phyloP scores from a whole-genome alignment of 768 basidiomycete genomes.

The Suillus spraguei region DNA sequence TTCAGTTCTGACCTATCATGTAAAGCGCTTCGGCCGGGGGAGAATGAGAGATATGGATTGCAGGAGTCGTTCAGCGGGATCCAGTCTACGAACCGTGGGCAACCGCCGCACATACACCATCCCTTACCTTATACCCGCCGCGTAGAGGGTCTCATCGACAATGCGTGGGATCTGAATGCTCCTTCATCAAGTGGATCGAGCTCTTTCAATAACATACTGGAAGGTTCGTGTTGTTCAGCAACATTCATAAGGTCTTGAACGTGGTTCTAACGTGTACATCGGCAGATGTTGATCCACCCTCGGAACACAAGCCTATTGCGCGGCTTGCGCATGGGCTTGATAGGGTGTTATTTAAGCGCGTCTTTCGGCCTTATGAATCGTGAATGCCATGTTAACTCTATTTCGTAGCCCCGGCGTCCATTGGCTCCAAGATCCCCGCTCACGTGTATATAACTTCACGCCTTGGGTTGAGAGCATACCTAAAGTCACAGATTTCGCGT shows the following conservation, averaged over 20 bases:
- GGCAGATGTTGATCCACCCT: constrained; percentile 47
- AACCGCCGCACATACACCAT: constrained; percentile 24
- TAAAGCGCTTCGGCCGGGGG: neutral
- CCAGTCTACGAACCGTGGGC: neutral
- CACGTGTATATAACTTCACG: constrained; percentile 83
- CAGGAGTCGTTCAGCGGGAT: constrained; percentile 18
- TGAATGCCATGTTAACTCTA: neutral
- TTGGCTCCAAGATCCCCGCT: constrained; percentile 85
- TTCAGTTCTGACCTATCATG: neutral
- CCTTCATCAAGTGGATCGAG: neutral
- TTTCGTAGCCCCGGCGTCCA: constrained; percentile 80
- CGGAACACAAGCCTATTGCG: constrained; percentile 57
- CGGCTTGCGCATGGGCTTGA: constrained; percentile 66
- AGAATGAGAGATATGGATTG: constrained; percentile 9
- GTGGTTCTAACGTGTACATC: neutral
- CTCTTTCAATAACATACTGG: neutral
- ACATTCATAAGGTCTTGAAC: constrained; percentile 24
- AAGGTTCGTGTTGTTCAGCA: constrained; percentile 1
- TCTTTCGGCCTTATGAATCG: constrained; percentile 10
- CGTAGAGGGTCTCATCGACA: constrained; percentile 24
- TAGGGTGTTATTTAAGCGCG: constrained; percentile 77
- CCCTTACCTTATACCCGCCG: constrained; percentile 28
- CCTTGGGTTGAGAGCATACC: constrained; percentile 75
- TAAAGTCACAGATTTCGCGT: constrained; percentile 80
- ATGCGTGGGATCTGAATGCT: constrained; percentile 3